Evolutionary conservation across 306 rosid genomes (phyloP).

Genomic region (Dicorynia guianensis): DNA sequence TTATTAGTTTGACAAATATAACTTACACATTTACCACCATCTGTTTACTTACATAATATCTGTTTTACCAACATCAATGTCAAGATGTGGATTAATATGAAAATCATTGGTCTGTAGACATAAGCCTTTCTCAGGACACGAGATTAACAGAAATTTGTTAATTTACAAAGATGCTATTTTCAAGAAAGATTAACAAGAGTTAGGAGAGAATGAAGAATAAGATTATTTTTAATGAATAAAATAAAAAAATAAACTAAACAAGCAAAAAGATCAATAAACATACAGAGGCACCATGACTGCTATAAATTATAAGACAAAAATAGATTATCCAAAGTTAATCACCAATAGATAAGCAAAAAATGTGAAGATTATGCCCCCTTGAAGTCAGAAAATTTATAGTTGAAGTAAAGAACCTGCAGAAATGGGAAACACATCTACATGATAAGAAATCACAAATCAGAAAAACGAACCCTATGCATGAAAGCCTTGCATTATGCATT

Average conservation of each 20-base stretch:
- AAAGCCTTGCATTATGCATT: neutral
- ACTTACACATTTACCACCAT: slow-evolving; percentile 7
- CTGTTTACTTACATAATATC: slow-evolving; percentile 1
- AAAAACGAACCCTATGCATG: neutral
- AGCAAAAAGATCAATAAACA: slow-evolving; percentile 21
- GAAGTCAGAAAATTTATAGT: slow-evolving; percentile 77
- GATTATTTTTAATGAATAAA: neutral
- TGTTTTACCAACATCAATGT: neutral
- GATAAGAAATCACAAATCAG: slow-evolving; percentile 16
- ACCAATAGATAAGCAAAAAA: slow-evolving; percentile 90
- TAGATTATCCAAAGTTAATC: slow-evolving; percentile 37
- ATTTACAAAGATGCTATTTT: slow-evolving; percentile 23
- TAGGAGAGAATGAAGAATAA: slow-evolving; percentile 1
- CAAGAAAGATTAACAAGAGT: slow-evolving; percentile 22
- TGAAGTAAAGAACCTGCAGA: slow-evolving; percentile 92
- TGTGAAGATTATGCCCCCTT: slow-evolving; percentile 73
- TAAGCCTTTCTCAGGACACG: neutral
- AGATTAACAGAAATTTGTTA: slow-evolving; percentile 18
- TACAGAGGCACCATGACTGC: slow-evolving; percentile 5
- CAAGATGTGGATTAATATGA: slow-evolving; percentile 23
- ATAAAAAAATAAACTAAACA: neutral
- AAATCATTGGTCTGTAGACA: neutral
- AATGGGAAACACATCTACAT: slow-evolving; percentile 36
- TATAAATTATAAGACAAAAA: slow-evolving; percentile 24
- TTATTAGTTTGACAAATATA: slow-evolving; percentile 26